These are phyloP conservation scores for Erythrophleum ivorense DNA, from an alignment of 331 rosid species.

Conservation along the genomic window DNA sequence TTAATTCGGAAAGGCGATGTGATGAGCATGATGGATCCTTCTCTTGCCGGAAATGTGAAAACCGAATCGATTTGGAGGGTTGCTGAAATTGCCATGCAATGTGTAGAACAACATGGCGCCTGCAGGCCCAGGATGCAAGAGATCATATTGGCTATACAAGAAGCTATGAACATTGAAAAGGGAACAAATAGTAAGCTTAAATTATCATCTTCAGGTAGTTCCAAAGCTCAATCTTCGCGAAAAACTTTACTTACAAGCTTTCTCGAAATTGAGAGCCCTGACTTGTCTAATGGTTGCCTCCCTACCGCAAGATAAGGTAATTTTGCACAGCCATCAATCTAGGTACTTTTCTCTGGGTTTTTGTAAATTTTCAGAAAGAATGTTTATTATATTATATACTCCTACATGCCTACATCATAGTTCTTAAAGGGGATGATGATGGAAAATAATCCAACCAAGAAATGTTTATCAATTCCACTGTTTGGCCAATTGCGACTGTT, in stretches of 20 bases:
- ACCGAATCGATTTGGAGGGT: slow-evolving; percentile 90
- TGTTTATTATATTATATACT: slow-evolving; percentile 11
- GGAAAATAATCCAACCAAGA: not conserved
- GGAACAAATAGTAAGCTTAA: slow-evolving; percentile 57
- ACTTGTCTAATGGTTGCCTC: slow-evolving; percentile 66
- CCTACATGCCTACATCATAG: slow-evolving; percentile 14
- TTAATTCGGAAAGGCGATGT: slow-evolving; percentile 82
- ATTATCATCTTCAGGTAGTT: slow-evolving; percentile 56
- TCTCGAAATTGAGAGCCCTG: slow-evolving; percentile 91
- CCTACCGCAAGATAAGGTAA: slow-evolving; percentile 76
- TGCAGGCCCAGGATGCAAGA: slow-evolving; percentile 98
- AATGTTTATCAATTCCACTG: not conserved
- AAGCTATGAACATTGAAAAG: slow-evolving; percentile 79
- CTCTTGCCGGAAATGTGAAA: slow-evolving; percentile 64
- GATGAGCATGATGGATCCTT: slow-evolving; percentile 75
- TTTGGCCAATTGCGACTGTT: not conserved
- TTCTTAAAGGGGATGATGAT: not conserved
- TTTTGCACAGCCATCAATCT: not conserved
- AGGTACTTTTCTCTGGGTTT: not conserved
- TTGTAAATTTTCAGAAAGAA: slow-evolving; percentile 34
- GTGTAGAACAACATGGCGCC: slow-evolving; percentile 84
- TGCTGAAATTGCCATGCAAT: slow-evolving; percentile 84
- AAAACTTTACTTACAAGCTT: slow-evolving; percentile 91
- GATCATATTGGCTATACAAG: slow-evolving; percentile 86
- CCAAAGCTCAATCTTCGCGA: slow-evolving; percentile 76